Evolutionary conservation across 2,329 filamentous ascomycete genomes (phyloP), one percentile per base, ranked within the genome.

Genomic region (Albifimbria verrucaria): DNA sequence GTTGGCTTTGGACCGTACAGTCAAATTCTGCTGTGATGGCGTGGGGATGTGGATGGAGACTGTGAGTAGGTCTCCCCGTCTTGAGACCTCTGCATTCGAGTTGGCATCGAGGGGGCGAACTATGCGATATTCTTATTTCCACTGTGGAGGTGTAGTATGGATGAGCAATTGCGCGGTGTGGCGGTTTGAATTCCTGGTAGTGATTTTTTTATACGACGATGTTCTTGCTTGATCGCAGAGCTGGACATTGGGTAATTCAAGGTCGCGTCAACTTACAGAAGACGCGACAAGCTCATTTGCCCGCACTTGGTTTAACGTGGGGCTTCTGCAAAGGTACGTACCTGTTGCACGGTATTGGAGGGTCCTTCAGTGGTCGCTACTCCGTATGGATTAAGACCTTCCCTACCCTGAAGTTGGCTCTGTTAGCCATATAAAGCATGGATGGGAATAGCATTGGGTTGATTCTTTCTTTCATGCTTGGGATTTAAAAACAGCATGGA

Each of bases 1-100:
- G 17, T 54, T 55, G 22, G 59, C 55, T 48, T 59, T 61, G 49
- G 66, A 64, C 42, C 64, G 60, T 45, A 69, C 57, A 2, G 64
- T 51, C 25, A 67, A 47, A 25, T 46, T 58, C 28, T 57, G 58
- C 20, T 52, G 60, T 22, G 61, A 56, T 2, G 59, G 54, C 39
- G 61, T 60, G 17, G 57, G 46, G 49, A 48, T 12, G 58, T 54
- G 12, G 66, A 60, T 10, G 59, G 57, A 22, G 57, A 60, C 48
- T 43, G 55, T 21, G 60, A 58, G 21, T 56, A 54, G 51, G 58
- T 60, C 52, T 62, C 60, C 42, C 57, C 56, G 17, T 58, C 51
- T 20, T 59, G 49, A 42, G 53, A 55, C 52, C 58, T 57, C 24
- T 52, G 56, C 3, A 53, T 51, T 42, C 59, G 65, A 11, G 57